Conservation (phyloP, 768 basidiomycete species). For the Tulasnella calospora region DNA sequence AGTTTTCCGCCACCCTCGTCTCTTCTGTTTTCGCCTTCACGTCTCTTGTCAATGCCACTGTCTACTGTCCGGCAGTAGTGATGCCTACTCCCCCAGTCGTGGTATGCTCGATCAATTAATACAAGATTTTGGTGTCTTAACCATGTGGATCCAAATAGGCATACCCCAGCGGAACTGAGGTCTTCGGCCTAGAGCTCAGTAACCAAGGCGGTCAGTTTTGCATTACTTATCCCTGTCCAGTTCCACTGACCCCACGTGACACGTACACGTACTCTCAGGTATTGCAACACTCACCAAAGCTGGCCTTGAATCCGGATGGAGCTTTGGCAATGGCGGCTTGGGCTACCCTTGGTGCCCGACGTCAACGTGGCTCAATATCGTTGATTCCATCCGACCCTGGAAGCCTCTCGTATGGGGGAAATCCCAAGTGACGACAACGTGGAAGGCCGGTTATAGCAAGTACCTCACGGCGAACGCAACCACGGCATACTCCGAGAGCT, state of each 20-base stretch:
- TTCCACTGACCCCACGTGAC: not conserved
- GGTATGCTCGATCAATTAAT: not conserved
- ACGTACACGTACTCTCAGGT: not conserved
- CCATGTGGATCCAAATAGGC: no score
- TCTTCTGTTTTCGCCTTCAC: not conserved
- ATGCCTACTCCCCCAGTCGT: not conserved
- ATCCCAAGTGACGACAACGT: not conserved
- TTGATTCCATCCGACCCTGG: not conserved
- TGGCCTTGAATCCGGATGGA: not conserved
- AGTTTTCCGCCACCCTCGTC: no score
- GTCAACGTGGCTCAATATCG: not conserved
- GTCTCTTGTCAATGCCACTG: not conserved
- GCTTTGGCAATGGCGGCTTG: not conserved
- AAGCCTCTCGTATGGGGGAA: not conserved
- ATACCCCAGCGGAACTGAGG: no score
- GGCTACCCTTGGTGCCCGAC: conserved; percentile 9
- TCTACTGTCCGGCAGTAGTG: not conserved
- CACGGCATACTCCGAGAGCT: not conserved
- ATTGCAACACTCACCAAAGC: not conserved
- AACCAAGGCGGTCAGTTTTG: not conserved
- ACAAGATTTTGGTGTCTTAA: no score
- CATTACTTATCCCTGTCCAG: not conserved
- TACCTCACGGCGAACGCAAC: conserved; percentile 6
- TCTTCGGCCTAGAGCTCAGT: not conserved
- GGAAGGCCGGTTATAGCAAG: not conserved